Conservation (phyloP, 106 monocot genomes). For the Iris macrosiphon region DNA sequence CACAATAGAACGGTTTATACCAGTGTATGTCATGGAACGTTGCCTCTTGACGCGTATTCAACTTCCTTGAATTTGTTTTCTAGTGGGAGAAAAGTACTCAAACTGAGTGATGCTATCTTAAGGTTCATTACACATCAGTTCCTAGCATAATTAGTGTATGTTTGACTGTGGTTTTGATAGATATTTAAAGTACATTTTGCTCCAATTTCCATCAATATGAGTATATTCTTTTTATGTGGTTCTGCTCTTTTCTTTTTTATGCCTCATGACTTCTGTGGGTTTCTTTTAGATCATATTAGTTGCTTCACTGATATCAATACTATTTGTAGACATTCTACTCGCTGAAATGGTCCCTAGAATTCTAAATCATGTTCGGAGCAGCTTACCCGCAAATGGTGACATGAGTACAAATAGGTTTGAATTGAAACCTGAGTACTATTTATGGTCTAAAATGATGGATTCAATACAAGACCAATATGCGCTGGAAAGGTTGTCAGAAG, state of each 20-base stretch:
- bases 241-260: background rate
- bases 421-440: conserved; percentile 37
- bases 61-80: no score
- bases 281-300: background rate
- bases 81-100: no score
- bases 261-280: background rate
- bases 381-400: conserved; percentile 26
- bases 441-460: conserved; percentile 69
- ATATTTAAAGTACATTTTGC: no score
- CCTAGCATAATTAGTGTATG: no score
- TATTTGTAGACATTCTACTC: conserved; percentile 58
- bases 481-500: conserved; percentile 75
- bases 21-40: no score
- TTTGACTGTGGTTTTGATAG: no score
- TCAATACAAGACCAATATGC: conserved; percentile 69
- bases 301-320: background rate
- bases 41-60: no score
- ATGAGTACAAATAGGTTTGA: conserved; percentile 22
- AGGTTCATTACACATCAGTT: no score
- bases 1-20: no score
- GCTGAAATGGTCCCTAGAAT: conserved; percentile 45
- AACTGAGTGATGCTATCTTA: no score
- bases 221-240: background rate
- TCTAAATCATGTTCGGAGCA: conserved; percentile 40
- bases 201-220: no score